phyloP scores from a whole-genome alignment of 495 filamentous ascomycete species.

The Coniosporium apollinis region DNA sequence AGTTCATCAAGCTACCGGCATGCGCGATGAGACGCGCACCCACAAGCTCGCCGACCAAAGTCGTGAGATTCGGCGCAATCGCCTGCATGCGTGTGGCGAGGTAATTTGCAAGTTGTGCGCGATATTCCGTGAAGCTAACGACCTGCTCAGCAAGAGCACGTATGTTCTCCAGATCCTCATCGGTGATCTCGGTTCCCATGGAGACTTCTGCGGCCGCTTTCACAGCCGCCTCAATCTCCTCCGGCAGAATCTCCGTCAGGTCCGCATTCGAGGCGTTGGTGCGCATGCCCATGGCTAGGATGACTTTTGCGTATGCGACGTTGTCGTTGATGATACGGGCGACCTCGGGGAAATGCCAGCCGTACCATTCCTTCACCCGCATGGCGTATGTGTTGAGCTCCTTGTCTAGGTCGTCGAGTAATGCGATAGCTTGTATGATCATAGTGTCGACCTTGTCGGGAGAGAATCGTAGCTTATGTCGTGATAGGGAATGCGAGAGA shows the following conservation, averaged over 20 bases:
- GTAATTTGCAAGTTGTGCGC: slow-evolving; percentile 73
- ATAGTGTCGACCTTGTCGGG: slow-evolving; percentile 98
- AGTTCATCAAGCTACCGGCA: slow-evolving; percentile 82
- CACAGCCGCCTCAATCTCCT: slow-evolving; percentile 84
- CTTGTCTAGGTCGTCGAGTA: slow-evolving; percentile 94
- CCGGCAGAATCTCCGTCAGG: slow-evolving; percentile 81
- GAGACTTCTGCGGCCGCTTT: slow-evolving; percentile 90
- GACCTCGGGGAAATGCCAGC: slow-evolving; percentile 98
- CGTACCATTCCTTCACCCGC: slow-evolving; percentile 99
- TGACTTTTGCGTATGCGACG: slow-evolving; percentile 76
- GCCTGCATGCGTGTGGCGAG: slow-evolving; percentile 88
- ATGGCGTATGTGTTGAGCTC: slow-evolving; percentile 97
- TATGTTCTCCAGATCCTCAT: slow-evolving; percentile 81
- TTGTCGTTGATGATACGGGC: slow-evolving; percentile 96
- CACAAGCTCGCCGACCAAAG: slow-evolving; percentile 84
- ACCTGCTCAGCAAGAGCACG: slow-evolving; percentile 83
- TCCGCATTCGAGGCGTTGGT: slow-evolving; percentile 57
- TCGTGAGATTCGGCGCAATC: slow-evolving; percentile 90
- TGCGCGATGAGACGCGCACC: slow-evolving; percentile 93
- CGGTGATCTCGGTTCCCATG: slow-evolving; percentile 94
- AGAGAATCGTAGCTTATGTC: slow-evolving; percentile 97
- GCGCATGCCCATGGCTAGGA: slow-evolving; percentile 77
- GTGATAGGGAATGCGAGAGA: slow-evolving; percentile 91
- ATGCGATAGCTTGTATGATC: slow-evolving; percentile 92
- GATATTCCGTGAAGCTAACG: slow-evolving; percentile 76